A percentile compares a stretch with the other conserved stretches of the same genome.
phyloP scores from a whole-genome alignment of 2,329 filamentous ascomycete genomes.

The Clonostachys chloroleuca region DNA sequence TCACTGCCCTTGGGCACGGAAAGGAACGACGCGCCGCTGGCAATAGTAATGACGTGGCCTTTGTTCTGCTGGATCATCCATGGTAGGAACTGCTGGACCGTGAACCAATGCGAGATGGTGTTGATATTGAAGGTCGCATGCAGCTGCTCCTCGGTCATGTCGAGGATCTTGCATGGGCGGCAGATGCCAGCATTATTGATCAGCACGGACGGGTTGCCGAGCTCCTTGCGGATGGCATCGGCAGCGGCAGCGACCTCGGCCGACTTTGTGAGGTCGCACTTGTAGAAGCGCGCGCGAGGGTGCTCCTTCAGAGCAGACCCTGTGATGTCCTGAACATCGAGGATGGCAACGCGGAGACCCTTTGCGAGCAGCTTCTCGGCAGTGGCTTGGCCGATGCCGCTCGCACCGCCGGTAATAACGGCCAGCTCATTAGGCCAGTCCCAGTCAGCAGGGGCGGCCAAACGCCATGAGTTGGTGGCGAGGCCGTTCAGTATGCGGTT shows the following conservation, averaged over 20 bases:
- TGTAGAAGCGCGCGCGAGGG: slow-evolving; percentile 55
- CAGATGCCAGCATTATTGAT: slow-evolving; percentile 65
- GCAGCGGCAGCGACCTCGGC: slow-evolving; percentile 43
- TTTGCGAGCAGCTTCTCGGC: slow-evolving; percentile 53
- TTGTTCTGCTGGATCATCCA: slow-evolving; percentile 57
- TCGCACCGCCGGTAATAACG: slow-evolving; percentile 67
- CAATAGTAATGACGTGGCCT: slow-evolving; percentile 65
- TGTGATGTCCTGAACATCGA: slow-evolving; percentile 45
- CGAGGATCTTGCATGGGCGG: slow-evolving; percentile 51
- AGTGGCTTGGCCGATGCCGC: slow-evolving; percentile 63
- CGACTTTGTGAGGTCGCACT: slow-evolving; percentile 60
- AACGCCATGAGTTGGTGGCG: slow-evolving; percentile 7
- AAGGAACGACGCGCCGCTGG: slow-evolving; percentile 56
- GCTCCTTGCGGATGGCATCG: slow-evolving; percentile 37
- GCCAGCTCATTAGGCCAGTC: slow-evolving; percentile 33
- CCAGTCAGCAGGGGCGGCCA: slow-evolving; percentile 7
- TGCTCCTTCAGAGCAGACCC: slow-evolving; percentile 5
- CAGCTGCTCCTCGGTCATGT: slow-evolving; percentile 45
- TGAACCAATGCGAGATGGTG: slow-evolving; percentile 57
- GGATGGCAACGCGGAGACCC: slow-evolving; percentile 60
- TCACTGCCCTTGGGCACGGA: slow-evolving; percentile 56
- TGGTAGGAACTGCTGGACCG: slow-evolving; percentile 59
- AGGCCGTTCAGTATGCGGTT: slow-evolving; percentile 7
- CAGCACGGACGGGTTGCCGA: slow-evolving; percentile 60
- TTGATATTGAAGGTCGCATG: slow-evolving; percentile 64